Conservation (phyloP, 2,329 filamentous ascomycete genomes). For the Cladosporium sp. region DNA sequence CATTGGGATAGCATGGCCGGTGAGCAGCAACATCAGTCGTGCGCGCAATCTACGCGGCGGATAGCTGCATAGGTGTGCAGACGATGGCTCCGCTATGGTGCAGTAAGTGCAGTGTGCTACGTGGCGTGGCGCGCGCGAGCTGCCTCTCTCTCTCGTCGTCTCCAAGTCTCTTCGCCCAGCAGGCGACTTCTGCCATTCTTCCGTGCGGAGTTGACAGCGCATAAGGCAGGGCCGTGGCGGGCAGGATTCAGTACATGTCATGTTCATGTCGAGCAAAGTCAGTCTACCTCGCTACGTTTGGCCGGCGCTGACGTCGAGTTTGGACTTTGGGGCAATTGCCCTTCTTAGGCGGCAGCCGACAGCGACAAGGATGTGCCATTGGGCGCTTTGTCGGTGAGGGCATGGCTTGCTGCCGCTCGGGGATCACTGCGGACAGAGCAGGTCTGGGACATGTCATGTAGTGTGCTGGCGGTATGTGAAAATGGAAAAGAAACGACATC, state of each 20-base stretch:
- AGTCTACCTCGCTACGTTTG: too few species aligned
- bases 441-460: too few species aligned
- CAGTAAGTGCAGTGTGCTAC: constrained; percentile 11
- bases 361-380: constrained; percentile 7
- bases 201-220: constrained; percentile 7
- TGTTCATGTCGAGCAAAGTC: too few species aligned
- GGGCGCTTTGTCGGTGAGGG: constrained; percentile 3
- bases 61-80: constrained; percentile 15
- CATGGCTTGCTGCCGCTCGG: background rate
- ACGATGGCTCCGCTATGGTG: constrained; percentile 12
- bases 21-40: constrained; percentile 3
- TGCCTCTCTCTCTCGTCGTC: background rate
- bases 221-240: background rate
- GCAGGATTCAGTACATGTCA: too few species aligned
- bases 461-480: background rate
- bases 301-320: background rate
- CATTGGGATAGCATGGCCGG: constrained; percentile 11
- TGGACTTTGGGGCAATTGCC: background rate
- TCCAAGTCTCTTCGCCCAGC: too few species aligned
- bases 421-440: background rate
- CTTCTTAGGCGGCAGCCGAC: background rate
- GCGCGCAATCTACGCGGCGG: constrained; percentile 12
- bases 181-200: background rate
- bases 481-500: too few species aligned
- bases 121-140: constrained; percentile 12